Conservation (phyloP, 2,329 filamentous ascomycete species). For the Exophiala phaeomuriformis region DNA sequence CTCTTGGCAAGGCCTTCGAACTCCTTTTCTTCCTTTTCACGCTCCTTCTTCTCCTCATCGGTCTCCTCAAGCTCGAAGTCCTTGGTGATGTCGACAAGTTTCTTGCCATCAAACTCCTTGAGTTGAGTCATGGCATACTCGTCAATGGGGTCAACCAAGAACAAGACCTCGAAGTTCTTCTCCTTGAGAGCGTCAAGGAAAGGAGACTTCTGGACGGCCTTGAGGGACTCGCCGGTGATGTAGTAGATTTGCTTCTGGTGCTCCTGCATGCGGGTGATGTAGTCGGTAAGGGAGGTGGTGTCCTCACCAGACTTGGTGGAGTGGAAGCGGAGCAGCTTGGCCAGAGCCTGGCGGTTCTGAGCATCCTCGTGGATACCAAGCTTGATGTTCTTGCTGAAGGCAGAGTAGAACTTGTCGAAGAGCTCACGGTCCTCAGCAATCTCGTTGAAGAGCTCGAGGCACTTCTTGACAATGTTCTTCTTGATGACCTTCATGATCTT, state of each 20-base stretch:
- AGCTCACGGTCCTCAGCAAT: conserved; percentile 99
- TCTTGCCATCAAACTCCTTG: conserved; percentile 99
- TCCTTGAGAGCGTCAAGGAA: conserved; percentile 98
- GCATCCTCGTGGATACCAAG: conserved; percentile 99
- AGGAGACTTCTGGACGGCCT: conserved; percentile 94
- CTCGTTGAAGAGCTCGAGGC: conserved; percentile 97
- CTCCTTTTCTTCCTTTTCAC: conserved; percentile 97
- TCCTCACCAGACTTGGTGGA: conserved; percentile 99
- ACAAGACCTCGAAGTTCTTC: conserved; percentile 99
- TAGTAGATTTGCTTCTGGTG: conserved; percentile 99
- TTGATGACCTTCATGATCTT: conserved; percentile 99
- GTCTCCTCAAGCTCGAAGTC: conserved; percentile 99
- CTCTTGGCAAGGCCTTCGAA: conserved; percentile 90
- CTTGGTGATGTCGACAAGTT: conserved; percentile 99
- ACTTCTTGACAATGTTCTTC: conserved; percentile 99
- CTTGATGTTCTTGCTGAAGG: conserved; percentile 99
- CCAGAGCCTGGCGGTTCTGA: conserved; percentile 85
- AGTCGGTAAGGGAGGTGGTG: conserved; percentile 88
- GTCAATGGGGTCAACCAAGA: conserved; percentile 98
- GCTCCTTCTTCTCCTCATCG: conserved; percentile 95
- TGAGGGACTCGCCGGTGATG: conserved; percentile 99
- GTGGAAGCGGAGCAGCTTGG: conserved; percentile 98
- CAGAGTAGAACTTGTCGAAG: conserved; percentile 99
- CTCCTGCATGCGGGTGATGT: conserved; percentile 98
- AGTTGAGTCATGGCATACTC: conserved; percentile 99